Conservation (phyloP, 2,329 filamentous ascomycete species). For the Penicillium sp. region DNA sequence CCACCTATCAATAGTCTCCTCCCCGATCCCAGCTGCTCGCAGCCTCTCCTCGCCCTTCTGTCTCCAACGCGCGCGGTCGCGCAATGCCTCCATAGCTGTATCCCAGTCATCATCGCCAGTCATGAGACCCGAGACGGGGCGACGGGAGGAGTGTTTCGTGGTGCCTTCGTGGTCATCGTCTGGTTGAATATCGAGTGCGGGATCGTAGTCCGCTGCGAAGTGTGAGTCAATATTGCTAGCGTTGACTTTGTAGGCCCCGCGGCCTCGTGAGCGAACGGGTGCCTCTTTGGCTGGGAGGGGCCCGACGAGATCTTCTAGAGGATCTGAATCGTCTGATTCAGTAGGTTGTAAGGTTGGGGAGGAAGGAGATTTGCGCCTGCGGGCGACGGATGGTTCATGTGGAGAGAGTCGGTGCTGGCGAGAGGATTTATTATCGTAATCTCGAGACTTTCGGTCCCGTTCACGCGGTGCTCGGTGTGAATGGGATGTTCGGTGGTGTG, state of each 20-base stretch:
- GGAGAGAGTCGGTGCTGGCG: slow-evolving; percentile 8
- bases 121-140: slow-evolving; percentile 44
- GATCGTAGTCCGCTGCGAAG: slow-evolving; percentile 69
- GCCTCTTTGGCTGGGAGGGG: slow-evolving; percentile 59
- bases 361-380: not conserved
- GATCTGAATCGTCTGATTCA: slow-evolving; percentile 61
- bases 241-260: slow-evolving; percentile 62
- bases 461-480: slow-evolving; percentile 1
- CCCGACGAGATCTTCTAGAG: slow-evolving; percentile 74
- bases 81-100: slow-evolving; percentile 72
- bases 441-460: not conserved
- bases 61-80: slow-evolving; percentile 78
- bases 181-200: slow-evolving; percentile 44
- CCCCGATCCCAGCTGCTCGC: slow-evolving; percentile 74
- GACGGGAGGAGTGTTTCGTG: slow-evolving; percentile 54
- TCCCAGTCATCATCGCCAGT: slow-evolving; percentile 71
- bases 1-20: slow-evolving; percentile 72
- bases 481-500: slow-evolving; percentile 10
- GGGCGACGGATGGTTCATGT: not conserved
- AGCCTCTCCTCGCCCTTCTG: slow-evolving; percentile 74
- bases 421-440: slow-evolving; percentile 1
- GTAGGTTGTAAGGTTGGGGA: not conserved
- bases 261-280: slow-evolving; percentile 62
- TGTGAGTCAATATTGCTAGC: slow-evolving; percentile 73
- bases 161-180: slow-evolving; percentile 55